These are phyloP conservation scores for Coccomyxa sp. DNA, from an alignment of 139 green algal species.

Conservation along the genomic window DNA sequence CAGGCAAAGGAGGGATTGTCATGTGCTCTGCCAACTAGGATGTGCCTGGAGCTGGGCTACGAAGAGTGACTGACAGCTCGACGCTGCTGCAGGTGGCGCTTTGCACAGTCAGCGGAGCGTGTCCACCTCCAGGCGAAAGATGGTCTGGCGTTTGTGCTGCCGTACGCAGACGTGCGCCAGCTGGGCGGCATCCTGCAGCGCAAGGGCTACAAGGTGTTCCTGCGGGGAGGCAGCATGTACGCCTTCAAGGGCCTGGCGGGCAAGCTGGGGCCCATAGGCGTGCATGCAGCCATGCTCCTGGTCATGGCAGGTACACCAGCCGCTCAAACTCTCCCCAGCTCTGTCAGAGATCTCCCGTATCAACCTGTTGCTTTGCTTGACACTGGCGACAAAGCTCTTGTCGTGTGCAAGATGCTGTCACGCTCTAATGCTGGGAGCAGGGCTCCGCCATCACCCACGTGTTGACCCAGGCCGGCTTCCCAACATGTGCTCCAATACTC, in stretches of 20 bases:
- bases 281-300: conserved; percentile 89
- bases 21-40: conserved; percentile 68
- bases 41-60: too few species aligned
- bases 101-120: conserved; percentile 15
- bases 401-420: too few species aligned
- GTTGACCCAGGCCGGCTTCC: too few species aligned
- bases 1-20: conserved; percentile 28
- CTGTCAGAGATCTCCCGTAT: too few species aligned
- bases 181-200: conserved; percentile 51
- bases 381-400: too few species aligned
- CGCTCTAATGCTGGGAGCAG: too few species aligned
- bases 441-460: too few species aligned
- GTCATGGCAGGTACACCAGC: conserved; percentile 72
- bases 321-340: too few species aligned
- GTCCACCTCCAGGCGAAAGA: conserved; percentile 19
- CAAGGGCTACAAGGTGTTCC: conserved; percentile 88
- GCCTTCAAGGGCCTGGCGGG: conserved; percentile 96
- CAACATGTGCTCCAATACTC: too few species aligned
- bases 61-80: too few species aligned
- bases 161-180: conserved; percentile 58
- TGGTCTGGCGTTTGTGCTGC: conserved; percentile 53
- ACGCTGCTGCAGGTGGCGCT: conserved; percentile 22
- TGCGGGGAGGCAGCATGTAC: conserved; percentile 80
- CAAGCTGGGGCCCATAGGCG: conserved; percentile 90
- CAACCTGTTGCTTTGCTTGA: too few species aligned